Base-by-base conservation (phyloP, 2,329 filamentous ascomycete genomes). In the Ceratocystis ficicola region DNA sequence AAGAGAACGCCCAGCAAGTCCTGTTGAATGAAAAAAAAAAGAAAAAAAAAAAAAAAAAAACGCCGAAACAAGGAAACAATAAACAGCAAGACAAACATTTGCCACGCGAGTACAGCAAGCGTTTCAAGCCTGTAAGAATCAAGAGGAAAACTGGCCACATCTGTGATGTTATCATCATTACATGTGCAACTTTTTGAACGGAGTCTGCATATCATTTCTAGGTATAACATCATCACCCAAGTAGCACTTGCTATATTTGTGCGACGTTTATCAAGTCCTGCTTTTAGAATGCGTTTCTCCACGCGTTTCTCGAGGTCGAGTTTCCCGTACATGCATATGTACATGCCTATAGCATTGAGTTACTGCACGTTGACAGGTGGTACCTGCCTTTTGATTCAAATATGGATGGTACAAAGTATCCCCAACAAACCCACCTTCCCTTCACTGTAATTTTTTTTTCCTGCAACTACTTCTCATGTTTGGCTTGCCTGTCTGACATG, bases 331-430 rank as follows among this genome's bases (percentile, higher is more conserved):
- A 50, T 50, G 22, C 36, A 41, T 41, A 41, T 41, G 36, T 41
- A 41, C 22, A 50, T n/a, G 46, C 5, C n/a, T 30, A 57, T 30
- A 57, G 22, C 28, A 57, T 41, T 41, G 36, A 12, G 15, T 17
- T 57, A 7, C 52, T 28, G 52, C 22, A 30, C 22, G 30, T 57
- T 57, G 52, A 57, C 52, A 57, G 52, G 52, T 57, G 52, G 52
- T 57, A 57, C 52, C 52, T 57, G 22, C 52, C 52, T 57, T 57
- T 57, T 57, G 52, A 57, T 57, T 28, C 28, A 57, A 15, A 57
- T 10, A 4, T 25, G n/a, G 8, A 50, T 50, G 20, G 48, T 20
- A 50, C 48, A 50, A 12, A 50, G 17, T 25, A 50, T 41, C 36
- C 48, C n/a, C 25, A 25, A 50, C 7, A 20, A 50, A 17, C 44